These are phyloP conservation scores for Mixia osmundae DNA, from an alignment of 1,284 basidiomycete genomes.

Conservation along the genomic window DNA sequence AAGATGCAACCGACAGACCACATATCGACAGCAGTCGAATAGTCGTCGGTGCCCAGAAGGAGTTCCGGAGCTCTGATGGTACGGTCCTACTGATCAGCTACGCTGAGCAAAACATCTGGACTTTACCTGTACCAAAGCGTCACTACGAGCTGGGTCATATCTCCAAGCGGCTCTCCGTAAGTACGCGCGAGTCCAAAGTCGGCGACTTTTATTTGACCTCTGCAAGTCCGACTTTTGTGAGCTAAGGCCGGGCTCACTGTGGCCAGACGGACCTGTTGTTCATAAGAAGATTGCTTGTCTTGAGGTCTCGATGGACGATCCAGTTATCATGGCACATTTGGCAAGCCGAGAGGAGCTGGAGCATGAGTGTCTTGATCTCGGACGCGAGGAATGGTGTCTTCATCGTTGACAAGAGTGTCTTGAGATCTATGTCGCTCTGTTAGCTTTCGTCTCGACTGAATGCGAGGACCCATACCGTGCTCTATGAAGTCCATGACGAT, in stretches of 20 bases:
- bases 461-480: no score
- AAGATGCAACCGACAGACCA: conserved; percentile 99
- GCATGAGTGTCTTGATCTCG: conserved; percentile 90
- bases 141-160: conserved; percentile 91
- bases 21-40: conserved; percentile 90
- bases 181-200: conserved; percentile 91
- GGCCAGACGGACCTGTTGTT: no score
- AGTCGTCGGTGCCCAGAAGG: conserved; percentile 69
- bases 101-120: background rate
- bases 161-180: conserved; percentile 83
- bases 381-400: conserved; percentile 84
- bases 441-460: no score
- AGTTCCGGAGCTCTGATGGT: conserved; percentile 72
- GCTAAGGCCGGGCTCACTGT: background rate
- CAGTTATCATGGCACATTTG: conserved; percentile 81
- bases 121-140: conserved; percentile 94
- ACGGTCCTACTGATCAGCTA: background rate
- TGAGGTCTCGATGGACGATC: conserved; percentile 93
- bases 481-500: conserved; percentile 45
- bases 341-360: conserved; percentile 80
- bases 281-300: conserved; percentile 94
- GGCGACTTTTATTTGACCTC: conserved; percentile 89
- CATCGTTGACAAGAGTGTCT: conserved; percentile 80
- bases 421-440: conserved; percentile 98
- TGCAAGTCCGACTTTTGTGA: background rate